Percentiles rank a stretch among this genome's conserved stretches.
Evolutionary conservation across 306 rosid genomes (phyloP).

Genomic region (Malus orientalis): DNA sequence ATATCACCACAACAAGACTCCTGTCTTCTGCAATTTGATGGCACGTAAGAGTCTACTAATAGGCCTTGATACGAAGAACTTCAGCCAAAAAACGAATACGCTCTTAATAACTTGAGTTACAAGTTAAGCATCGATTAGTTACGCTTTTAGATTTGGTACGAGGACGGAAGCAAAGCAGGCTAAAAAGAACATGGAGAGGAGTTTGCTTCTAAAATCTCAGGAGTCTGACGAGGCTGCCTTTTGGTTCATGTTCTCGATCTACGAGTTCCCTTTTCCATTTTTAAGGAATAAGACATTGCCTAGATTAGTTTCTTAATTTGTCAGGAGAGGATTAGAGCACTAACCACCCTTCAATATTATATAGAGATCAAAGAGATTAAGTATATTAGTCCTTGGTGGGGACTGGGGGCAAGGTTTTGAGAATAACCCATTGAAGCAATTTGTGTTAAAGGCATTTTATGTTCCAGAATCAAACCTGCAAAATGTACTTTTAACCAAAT

Average conservation of each 20-base stretch:
- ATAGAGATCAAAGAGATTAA: background rate
- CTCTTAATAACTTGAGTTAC: background rate
- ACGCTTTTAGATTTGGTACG: background rate
- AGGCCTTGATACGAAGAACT: no score
- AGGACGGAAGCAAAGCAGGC: background rate
- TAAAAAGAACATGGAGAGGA: background rate
- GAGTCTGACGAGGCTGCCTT: background rate
- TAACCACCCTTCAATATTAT: background rate
- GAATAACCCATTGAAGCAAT: background rate
- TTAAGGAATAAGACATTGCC: background rate
- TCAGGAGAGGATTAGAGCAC: background rate
- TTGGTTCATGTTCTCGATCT: background rate
- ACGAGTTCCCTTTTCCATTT: background rate
- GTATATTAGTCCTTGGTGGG: background rate
- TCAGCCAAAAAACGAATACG: background rate
- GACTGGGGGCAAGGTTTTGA: background rate
- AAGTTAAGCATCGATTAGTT: background rate
- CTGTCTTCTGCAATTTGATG: background rate
- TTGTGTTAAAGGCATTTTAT: background rate
- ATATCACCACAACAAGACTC: background rate
- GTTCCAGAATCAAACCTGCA: background rate
- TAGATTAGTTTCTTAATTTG: background rate
- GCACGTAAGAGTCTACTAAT: background rate
- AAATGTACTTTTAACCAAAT: conserved; percentile 8
- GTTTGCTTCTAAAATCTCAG: background rate